Evolutionary conservation across 495 filamentous ascomycete species (phyloP).

Genomic region (Thermothielavioides terrestris): DNA sequence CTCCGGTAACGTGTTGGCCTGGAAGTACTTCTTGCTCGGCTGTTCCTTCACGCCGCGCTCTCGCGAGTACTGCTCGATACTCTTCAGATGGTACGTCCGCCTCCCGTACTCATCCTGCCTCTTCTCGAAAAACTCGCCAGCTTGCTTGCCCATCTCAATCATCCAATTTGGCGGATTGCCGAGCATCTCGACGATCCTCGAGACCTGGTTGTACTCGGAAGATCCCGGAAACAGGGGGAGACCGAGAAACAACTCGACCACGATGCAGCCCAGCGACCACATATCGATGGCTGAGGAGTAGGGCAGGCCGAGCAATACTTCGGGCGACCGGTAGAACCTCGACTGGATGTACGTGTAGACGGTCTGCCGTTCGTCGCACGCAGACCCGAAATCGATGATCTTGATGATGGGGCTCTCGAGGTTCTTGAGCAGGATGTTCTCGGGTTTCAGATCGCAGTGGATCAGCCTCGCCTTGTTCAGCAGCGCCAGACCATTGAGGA

Average conservation of each 20-base stretch:
- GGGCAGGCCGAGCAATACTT: conserved; percentile 87
- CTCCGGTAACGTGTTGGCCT: conserved; percentile 83
- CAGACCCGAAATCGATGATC: conserved; percentile 98
- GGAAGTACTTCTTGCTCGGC: conserved; percentile 99
- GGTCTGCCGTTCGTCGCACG: conserved; percentile 96
- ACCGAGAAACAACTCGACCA: conserved; percentile 95
- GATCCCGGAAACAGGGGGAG: conserved; percentile 94
- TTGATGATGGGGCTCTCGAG: conserved; percentile 99
- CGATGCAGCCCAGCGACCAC: conserved; percentile 99
- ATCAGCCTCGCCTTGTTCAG: conserved; percentile 96
- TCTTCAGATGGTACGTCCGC: conserved; percentile 84
- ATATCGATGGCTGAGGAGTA: conserved; percentile 99
- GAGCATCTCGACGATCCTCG: conserved; percentile 96
- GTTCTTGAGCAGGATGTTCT: conserved; percentile 97
- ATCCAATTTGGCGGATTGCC: conserved; percentile 97
- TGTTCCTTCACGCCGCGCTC: conserved; percentile 96
- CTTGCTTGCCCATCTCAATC: conserved; percentile 98
- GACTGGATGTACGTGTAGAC: conserved; percentile 99
- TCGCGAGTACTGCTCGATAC: conserved; percentile 92
- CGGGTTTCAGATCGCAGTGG: conserved; percentile 97
- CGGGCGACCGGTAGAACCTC: conserved; percentile 93
- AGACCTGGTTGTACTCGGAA: conserved; percentile 98
- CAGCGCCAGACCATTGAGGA: conserved; percentile 83
- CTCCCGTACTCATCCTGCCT: conserved; percentile 81
- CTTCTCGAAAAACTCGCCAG: conserved; percentile 96